These are phyloP conservation scores for Astrephomene gubernaculifera DNA, from an alignment of 139 green algal genomes.

Conservation along the genomic window DNA sequence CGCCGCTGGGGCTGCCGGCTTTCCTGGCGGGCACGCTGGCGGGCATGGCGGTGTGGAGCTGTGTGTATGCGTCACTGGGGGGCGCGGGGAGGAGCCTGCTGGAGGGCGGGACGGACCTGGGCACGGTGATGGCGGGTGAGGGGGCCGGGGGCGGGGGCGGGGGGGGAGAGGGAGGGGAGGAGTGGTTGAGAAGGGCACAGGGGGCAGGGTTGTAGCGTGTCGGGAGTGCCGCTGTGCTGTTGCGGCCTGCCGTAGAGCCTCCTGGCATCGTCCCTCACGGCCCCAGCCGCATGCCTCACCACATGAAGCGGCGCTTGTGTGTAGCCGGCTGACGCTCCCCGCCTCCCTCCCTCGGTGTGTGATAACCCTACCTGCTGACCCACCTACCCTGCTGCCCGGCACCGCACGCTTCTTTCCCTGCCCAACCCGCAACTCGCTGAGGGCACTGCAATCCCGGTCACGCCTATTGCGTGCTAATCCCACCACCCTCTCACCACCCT, in stretches of 20 bases:
- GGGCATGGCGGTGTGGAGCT: conserved; percentile 80
- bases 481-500: not conserved
- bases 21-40: conserved; percentile 76
- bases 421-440: no score
- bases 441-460: no score
- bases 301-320: no score
- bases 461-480: no score
- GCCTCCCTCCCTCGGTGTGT: not conserved
- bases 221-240: not conserved
- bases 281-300: no score
- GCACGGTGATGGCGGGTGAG: conserved; percentile 65
- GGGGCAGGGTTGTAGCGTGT: not conserved
- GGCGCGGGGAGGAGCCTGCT: conserved; percentile 75
- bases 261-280: no score
- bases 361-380: no score
- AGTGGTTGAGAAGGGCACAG: not conserved
- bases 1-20: conserved; percentile 72
- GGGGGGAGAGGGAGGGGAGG: not conserved
- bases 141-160: not conserved
- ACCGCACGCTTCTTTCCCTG: not conserved
- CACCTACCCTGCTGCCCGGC: no score
- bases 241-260: no score
- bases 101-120: conserved; percentile 63
- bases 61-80: conserved; percentile 83
- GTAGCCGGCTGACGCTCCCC: not conserved